Conservation (phyloP, 2,329 filamentous ascomycete species). For the Calonectria hawksworthii region DNA sequence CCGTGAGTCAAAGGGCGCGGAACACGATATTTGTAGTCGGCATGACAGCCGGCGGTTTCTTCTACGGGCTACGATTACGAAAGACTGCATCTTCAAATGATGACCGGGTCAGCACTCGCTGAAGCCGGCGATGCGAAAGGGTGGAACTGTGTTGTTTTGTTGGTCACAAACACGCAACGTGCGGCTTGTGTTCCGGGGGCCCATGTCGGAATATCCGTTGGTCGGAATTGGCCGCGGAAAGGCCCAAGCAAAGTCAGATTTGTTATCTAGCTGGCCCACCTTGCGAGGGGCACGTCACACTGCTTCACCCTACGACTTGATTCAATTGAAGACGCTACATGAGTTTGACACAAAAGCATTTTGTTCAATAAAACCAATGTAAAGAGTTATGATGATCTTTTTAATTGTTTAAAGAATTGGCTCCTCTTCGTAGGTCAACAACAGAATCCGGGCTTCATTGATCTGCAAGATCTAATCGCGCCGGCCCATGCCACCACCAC, state of each 20-base stretch:
- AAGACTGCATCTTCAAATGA: neutral
- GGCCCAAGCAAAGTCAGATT: neutral
- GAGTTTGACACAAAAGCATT: neutral
- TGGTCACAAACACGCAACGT: neutral
- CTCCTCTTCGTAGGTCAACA: neutral
- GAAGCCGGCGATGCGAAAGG: neutral
- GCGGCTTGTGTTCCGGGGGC: neutral
- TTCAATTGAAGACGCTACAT: neutral
- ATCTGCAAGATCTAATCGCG: neutral
- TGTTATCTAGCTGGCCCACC: neutral
- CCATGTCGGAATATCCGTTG: neutral
- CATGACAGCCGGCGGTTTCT: neutral
- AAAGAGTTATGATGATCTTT: neutral
- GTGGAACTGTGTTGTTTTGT: neutral
- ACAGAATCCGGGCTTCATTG: neutral
- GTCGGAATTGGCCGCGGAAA: neutral
- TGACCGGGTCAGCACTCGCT: neutral
- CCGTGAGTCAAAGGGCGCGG: neutral
- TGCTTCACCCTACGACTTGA: neutral
- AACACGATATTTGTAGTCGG: constrained; percentile 1
- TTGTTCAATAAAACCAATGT: neutral
- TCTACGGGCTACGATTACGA: neutral
- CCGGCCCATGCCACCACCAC: neutral
- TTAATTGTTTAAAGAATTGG: neutral
- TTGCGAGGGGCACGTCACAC: neutral